Base-by-base conservation (phyloP, 2,329 filamentous ascomycete species). In the Aspergillus unguis region DNA sequence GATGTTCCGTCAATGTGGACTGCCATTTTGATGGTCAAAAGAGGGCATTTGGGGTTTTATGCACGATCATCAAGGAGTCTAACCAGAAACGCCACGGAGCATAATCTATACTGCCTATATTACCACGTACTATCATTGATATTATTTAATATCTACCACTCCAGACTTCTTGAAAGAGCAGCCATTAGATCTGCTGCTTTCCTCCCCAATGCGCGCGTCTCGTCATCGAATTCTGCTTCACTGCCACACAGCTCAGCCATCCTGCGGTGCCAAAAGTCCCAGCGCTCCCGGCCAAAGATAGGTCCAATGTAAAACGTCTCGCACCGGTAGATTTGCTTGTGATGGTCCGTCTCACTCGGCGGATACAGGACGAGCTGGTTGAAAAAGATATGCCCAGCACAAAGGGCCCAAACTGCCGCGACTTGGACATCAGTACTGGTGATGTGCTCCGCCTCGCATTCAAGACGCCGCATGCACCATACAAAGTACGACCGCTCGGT, bases 1-100 rank as follows among this genome's bases (percentile, higher is more conserved):
- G 77, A 77, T 3, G 71, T 77, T 7, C 80, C 81, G 4, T 81
- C 67, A n/a, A 79, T 79, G 25, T 25, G n/a, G n/a, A 38, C 17
- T 38, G 36, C n/a, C 2, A 23, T n/a, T 36, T n/a, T 6, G 17
- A 17, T 17, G 17, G 17, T 17, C 17, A 17, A 17, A 17, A 17
- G 17, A 17, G 17, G 33, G 33, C 33, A 36, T 36, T 36, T 36
- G 10, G 33, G 33, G 33, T 36, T 17, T 17, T 17, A 17, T 17
- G 17, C 17, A 17, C 17, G 17, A 17, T 17, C 17, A 17, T 17
- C 17, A 17, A 17, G 17, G 17, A 17, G 33, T 6, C 33, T 36
- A 36, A 36, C 33, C 33, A 17, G 33, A 36, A 6, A 17, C 33
- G 33, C 33, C 33, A 36, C 33, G 33, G 33, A 36, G 33, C 11